A percentile compares a stretch with the other conserved stretches of the same genome.
Conservation (phyloP, 2,329 filamentous ascomycete species). For the Fusarium solani-melongenae region DNA sequence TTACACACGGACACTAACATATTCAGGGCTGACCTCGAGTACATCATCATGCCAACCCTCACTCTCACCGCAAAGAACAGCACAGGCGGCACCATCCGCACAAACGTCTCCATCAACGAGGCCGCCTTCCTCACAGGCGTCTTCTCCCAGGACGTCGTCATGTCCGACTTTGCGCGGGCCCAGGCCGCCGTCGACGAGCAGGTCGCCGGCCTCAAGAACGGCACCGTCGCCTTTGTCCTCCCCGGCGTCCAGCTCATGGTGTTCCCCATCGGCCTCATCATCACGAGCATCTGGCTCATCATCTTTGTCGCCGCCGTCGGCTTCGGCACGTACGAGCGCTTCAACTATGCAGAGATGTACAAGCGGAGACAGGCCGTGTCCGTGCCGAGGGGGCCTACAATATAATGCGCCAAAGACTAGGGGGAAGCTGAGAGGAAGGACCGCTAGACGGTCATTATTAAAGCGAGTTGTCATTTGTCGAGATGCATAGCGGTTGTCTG, state of each 20-base stretch:
- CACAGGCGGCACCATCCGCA: conserved; percentile 64
- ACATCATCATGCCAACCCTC: conserved; percentile 74
- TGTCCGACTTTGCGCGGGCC: conserved; percentile 62
- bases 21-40: conserved; percentile 67
- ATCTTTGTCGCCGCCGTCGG: conserved; percentile 68
- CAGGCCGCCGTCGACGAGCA: conserved; percentile 62
- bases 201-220: conserved; percentile 58
- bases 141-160: conserved; percentile 69
- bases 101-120: conserved; percentile 75
- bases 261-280: conserved; percentile 75
- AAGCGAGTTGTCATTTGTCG: conserved; percentile 25
- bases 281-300: conserved; percentile 71
- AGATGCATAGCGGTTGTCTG: conserved; percentile 37
- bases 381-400: conserved; percentile 17
- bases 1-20: conserved; percentile 9
- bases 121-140: conserved; percentile 78
- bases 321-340: conserved; percentile 73
- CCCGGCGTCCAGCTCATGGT: conserved; percentile 76
- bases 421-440: background rate
- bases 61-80: conserved; percentile 69
- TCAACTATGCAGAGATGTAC: conserved; percentile 74
- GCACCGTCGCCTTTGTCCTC: conserved; percentile 72
- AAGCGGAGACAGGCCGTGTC: conserved; percentile 50
- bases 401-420: conserved; percentile 14
- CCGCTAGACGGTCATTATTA: conserved; percentile 12